Evolutionary conservation across 208 protist species (phyloP).

Genomic region (Crithidia acanthocephali): DNA sequence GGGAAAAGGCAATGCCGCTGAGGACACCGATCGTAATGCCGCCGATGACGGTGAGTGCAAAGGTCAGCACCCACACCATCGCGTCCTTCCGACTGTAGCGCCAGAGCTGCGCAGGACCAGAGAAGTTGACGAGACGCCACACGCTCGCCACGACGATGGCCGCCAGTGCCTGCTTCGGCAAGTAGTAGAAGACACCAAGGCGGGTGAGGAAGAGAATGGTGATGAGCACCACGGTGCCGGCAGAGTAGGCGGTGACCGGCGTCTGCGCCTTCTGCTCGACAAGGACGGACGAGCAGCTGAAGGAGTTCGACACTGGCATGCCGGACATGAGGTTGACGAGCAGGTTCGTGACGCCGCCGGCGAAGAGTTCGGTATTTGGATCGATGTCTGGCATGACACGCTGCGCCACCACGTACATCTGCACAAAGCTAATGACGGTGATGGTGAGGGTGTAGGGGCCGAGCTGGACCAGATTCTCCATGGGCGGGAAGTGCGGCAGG

Average conservation of each 20-base stretch:
- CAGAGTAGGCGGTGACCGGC: conserved; percentile 45
- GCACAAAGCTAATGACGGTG: conserved; percentile 62
- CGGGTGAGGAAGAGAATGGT: conserved; percentile 51
- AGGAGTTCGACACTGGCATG: conserved; percentile 62
- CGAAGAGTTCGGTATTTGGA: conserved; percentile 59
- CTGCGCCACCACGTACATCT: conserved; percentile 65
- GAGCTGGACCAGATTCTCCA: conserved; percentile 46
- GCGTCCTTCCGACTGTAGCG: conserved; percentile 57
- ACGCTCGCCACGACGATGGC: conserved; percentile 60
- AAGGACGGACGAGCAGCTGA: conserved; percentile 61
- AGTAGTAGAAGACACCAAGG: conserved; percentile 60
- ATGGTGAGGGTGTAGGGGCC: conserved; percentile 64
- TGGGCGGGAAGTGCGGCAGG: conserved; percentile 41
- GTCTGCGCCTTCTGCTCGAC: conserved; percentile 51
- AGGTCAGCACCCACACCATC: conserved; percentile 62
- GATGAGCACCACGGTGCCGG: conserved; percentile 45
- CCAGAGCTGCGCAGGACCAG: conserved; percentile 40
- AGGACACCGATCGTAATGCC: conserved; percentile 62
- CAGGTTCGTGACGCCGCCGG: conserved; percentile 50
- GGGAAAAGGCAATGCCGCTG: conserved; percentile 52
- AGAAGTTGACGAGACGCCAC: conserved; percentile 60
- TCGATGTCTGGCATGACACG: conserved; percentile 54
- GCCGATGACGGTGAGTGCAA: conserved; percentile 52
- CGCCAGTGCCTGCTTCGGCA: conserved; percentile 60
- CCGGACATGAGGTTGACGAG: conserved; percentile 51